Conservation (phyloP, 257 asterid genomes). For the Nicotiana undulata region DNA sequence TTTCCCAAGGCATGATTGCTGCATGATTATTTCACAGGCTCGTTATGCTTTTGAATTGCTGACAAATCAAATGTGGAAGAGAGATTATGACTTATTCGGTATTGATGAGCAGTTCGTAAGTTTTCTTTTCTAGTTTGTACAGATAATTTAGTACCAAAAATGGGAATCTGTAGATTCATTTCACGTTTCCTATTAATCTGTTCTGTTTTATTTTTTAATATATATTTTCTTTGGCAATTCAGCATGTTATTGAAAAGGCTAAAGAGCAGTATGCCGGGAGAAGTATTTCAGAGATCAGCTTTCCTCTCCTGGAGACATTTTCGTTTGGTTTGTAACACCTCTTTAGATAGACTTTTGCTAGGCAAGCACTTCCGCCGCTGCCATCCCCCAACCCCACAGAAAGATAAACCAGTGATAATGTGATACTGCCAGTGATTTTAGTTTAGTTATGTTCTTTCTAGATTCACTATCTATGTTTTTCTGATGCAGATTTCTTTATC, state of each 20-base stretch:
- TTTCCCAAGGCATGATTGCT: background rate
- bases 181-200: background rate
- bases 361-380: background rate
- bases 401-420: background rate
- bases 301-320: constrained; percentile 52
- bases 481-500: constrained; percentile 14
- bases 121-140: constrained; percentile 12
- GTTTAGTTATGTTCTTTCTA: background rate
- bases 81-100: constrained; percentile 78
- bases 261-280: constrained; percentile 40
- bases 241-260: constrained; percentile 61
- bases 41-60: constrained; percentile 89
- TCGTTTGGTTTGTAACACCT: constrained; percentile 43
- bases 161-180: background rate
- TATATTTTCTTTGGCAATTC: constrained; percentile 21
- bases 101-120: constrained; percentile 77
- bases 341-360: background rate
- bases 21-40: constrained; percentile 48
- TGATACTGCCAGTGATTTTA: background rate
- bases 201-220: background rate
- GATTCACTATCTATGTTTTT: background rate
- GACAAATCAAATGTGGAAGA: constrained; percentile 73
- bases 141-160: background rate
- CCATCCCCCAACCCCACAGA: background rate
- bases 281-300: constrained; percentile 45